Evolutionary conservation across 2,329 filamentous ascomycete genomes (phyloP).

Genomic region (Thermoascus crustaceus): DNA sequence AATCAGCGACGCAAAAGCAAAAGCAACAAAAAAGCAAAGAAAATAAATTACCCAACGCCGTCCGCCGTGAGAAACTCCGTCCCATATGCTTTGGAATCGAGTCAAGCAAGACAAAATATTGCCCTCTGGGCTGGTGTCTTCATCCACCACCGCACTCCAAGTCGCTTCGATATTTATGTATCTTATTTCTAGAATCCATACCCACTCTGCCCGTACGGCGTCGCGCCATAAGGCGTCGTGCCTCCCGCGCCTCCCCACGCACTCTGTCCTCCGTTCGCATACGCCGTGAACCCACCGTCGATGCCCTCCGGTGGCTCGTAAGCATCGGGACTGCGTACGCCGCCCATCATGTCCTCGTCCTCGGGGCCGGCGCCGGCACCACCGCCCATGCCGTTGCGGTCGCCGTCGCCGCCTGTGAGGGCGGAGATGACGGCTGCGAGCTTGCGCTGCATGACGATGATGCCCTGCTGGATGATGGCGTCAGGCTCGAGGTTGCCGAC

Average conservation of each 20-base stretch:
- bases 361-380: no score
- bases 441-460: constrained; percentile 83
- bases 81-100: no score
- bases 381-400: constrained; percentile 43
- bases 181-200: constrained; percentile 28
- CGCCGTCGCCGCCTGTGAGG: constrained; percentile 48
- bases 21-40: neutral
- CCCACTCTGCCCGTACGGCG: constrained; percentile 49
- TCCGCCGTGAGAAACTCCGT: no score
- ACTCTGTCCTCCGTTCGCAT: constrained; percentile 46
- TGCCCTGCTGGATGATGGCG: constrained; percentile 77
- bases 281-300: constrained; percentile 34
- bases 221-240: constrained; percentile 52
- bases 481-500: constrained; percentile 84
- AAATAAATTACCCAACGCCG: neutral
- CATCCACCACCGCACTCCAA: no score
- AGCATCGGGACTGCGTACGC: constrained; percentile 42
- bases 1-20: neutral
- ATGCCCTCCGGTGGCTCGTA: constrained; percentile 40
- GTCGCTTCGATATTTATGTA: no score
- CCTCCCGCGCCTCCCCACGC: constrained; percentile 56
- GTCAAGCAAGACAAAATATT: no score
- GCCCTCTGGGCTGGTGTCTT: no score
- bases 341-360: constrained; percentile 41
- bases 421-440: constrained; percentile 69